Conservation (phyloP, 495 filamentous ascomycete species). For the Clavariopsis aquatica region DNA sequence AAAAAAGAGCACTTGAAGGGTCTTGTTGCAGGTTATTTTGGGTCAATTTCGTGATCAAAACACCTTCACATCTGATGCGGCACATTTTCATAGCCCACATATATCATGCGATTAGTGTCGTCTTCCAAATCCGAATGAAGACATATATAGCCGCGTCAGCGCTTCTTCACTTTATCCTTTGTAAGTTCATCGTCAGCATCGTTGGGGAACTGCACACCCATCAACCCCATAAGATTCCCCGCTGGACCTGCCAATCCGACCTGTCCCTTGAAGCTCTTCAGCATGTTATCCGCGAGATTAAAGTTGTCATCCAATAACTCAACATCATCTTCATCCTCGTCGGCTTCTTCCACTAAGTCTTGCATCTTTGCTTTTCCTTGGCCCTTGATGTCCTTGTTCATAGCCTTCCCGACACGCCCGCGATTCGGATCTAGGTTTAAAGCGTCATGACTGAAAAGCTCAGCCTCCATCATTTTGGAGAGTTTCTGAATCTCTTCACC, state of each 20-base stretch:
- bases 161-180: neutral
- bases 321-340: slow-evolving; percentile 42
- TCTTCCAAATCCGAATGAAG: too few relatives aligned
- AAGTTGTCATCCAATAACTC: slow-evolving; percentile 71
- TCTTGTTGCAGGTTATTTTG: too few relatives aligned
- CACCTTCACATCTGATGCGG: too few relatives aligned
- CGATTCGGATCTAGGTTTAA: slow-evolving; percentile 52
- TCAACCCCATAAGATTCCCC: slow-evolving; percentile 79
- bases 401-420: slow-evolving; percentile 11
- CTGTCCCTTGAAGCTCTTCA: slow-evolving; percentile 91
- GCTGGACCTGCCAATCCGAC: slow-evolving; percentile 80
- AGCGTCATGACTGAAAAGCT: slow-evolving; percentile 75
- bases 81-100: too few relatives aligned
- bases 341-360: slow-evolving; percentile 13
- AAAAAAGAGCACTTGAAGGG: too few relatives aligned
- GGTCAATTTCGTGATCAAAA: too few relatives aligned
- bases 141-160: too few relatives aligned
- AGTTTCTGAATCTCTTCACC: slow-evolving; percentile 68
- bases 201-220: slow-evolving; percentile 77
- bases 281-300: slow-evolving; percentile 83
- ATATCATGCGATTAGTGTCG: too few relatives aligned
- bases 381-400: slow-evolving; percentile 11
- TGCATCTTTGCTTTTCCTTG: slow-evolving; percentile 40
- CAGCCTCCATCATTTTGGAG: slow-evolving; percentile 75
- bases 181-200: slow-evolving; percentile 61